phyloP scores from a whole-genome alignment of 1,139 yeast genomes.

The Saccharomyces hybrid region DNA sequence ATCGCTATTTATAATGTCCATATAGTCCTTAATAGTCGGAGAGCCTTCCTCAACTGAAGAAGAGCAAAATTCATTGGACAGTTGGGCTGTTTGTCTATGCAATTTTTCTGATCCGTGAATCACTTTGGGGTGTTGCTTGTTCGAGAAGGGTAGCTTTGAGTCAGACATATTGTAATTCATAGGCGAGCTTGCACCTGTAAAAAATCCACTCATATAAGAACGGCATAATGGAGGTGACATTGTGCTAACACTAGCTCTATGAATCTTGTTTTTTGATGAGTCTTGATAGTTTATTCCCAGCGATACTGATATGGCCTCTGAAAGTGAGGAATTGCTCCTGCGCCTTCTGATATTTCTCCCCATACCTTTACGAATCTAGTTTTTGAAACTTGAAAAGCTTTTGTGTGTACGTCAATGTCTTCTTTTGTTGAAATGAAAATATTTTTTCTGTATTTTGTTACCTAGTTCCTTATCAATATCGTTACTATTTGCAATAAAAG shows the following conservation, averaged over 20 bases:
- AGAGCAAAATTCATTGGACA: slow-evolving; percentile 29
- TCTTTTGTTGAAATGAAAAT: background rate
- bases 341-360: background rate
- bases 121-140: slow-evolving; percentile 14
- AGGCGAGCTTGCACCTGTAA: slow-evolving; percentile 9
- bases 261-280: background rate
- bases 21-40: slow-evolving; percentile 4
- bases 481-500: background rate
- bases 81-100: slow-evolving; percentile 33
- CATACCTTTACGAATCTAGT: background rate
- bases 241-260: background rate
- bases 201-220: slow-evolving; percentile 31
- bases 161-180: slow-evolving; percentile 5
- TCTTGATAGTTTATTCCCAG: slow-evolving; percentile 21
- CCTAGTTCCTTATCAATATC: background rate
- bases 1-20: slow-evolving; percentile 5
- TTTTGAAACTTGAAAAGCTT: background rate
- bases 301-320: slow-evolving; percentile 27
- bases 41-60: slow-evolving; percentile 13
- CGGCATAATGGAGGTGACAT: slow-evolving; percentile 22
- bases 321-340: slow-evolving; percentile 10
- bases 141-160: slow-evolving; percentile 6
- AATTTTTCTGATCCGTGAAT: slow-evolving; percentile 25
- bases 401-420: background rate
- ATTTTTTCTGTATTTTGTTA: background rate